Evolutionary conservation across 345 rosid species (phyloP).

Genomic region (Orychophragmus violaceus): DNA sequence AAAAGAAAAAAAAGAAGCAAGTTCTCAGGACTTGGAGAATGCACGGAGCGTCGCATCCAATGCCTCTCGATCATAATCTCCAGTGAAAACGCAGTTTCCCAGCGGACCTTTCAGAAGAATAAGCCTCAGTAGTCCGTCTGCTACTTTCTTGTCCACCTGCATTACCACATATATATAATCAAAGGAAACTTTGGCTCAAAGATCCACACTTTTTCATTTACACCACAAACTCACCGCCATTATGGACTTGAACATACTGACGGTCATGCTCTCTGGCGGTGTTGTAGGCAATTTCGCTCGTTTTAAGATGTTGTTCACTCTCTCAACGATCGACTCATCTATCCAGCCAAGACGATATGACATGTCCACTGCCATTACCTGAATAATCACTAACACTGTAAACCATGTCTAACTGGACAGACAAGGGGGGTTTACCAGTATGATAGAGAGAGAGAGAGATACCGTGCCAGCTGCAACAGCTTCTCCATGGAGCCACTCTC

Average conservation of each 20-base stretch:
- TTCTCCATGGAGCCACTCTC: slow-evolving; percentile 98
- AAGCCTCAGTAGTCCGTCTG: slow-evolving; percentile 89
- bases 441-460: slow-evolving; percentile 4
- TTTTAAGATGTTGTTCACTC: slow-evolving; percentile 54
- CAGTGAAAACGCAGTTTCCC: slow-evolving; percentile 88
- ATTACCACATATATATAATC: neutral
- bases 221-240: slow-evolving; percentile 72
- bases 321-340: slow-evolving; percentile 68
- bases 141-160: slow-evolving; percentile 99
- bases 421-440: neutral
- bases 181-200: neutral
- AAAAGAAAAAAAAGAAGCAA: too few species aligned
- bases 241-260: slow-evolving; percentile 85
- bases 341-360: slow-evolving; percentile 99
- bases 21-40: slow-evolving; percentile 36
- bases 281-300: slow-evolving; percentile 67
- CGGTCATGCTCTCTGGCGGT: slow-evolving; percentile 82
- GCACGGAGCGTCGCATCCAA: slow-evolving; percentile 78
- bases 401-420: neutral
- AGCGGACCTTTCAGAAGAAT: slow-evolving; percentile 91
- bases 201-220: neutral
- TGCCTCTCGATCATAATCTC: slow-evolving; percentile 79
- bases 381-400: neutral
- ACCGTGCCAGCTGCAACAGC: slow-evolving; percentile 98
- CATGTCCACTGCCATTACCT: slow-evolving; percentile 99